A percentile compares a stretch with the other conserved stretches of the same genome.
Evolutionary conservation across 306 rosid species (phyloP).

Genomic region (Dalbergia cochinchinensis): DNA sequence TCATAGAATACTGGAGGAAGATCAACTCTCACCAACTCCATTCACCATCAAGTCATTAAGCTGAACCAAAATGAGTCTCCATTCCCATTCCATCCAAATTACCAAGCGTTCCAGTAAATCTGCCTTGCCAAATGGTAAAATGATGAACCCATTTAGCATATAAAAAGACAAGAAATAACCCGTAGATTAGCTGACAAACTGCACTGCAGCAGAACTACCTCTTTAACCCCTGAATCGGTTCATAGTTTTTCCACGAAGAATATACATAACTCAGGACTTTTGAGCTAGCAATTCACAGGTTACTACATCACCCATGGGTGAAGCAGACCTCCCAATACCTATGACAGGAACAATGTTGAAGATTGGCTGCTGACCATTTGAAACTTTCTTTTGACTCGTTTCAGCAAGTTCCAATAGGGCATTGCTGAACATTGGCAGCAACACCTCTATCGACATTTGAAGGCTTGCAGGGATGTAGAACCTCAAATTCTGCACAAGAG

Average conservation of each 20-base stretch:
- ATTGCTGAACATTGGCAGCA: conserved; percentile 59
- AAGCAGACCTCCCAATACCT: conserved; percentile 73
- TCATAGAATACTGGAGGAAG: neutral
- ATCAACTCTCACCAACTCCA: conserved; percentile 9
- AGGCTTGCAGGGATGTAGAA: conserved; percentile 72
- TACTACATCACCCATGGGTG: conserved; percentile 68
- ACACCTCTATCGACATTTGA: conserved; percentile 57
- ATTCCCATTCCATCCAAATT: conserved; percentile 29
- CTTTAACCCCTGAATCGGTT: conserved; percentile 6
- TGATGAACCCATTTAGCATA: neutral
- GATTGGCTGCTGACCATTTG: conserved; percentile 61
- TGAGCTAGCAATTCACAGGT: conserved; percentile 85
- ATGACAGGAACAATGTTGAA: conserved; percentile 90
- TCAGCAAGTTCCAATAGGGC: conserved; percentile 69
- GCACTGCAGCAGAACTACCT: conserved; percentile 17
- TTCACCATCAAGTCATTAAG: neutral
- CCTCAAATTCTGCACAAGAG: conserved; percentile 73
- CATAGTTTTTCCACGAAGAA: conserved; percentile 6
- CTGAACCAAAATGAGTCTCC: neutral
- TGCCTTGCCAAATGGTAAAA: neutral
- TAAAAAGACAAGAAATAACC: neutral
- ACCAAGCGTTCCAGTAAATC: conserved; percentile 21
- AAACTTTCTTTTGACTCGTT: conserved; percentile 49
- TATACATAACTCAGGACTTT: conserved; percentile 54
- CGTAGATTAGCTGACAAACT: conserved; percentile 5